Evolutionary conservation across 306 rosid genomes (phyloP), one percentile per base, ranked within the genome.

Genomic region (Parietaria judaica): DNA sequence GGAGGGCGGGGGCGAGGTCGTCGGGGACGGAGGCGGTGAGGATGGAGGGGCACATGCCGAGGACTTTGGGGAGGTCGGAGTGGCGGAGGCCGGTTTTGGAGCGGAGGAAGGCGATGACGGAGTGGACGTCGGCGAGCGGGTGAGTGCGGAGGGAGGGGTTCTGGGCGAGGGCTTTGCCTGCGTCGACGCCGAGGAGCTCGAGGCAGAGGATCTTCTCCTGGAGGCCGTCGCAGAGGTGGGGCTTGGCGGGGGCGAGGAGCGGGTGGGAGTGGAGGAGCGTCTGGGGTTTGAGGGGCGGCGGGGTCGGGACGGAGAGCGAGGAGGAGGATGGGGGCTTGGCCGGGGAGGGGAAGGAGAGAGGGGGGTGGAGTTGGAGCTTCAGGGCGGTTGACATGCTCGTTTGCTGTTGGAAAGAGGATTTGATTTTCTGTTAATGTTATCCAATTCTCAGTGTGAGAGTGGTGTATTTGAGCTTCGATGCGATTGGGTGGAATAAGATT

Each of bases 181-280:
- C 67, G 59, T 88, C 99, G 35, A 92, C 72, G 1, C 96, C 94
- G 86, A 92, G 79, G 9, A 92, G 75, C 60, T 92, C 99, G 14
- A 92, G 99, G 78, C 95, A 92, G 37, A 92, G 76, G 54, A 92
- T 82, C 71, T 92, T 92, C 72, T 88, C 95, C 72, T 92, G 85
- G 85, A 80, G 72, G 63, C 85, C 92, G 71, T 76, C 78, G 58
- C 91, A 85, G 57, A 91, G 73, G 54, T 66, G 85, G 65, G 81
- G 62, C 3, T 79, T 63, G 10, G 87, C 78, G 45, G 86, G 82
- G 4, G 82, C 46, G 51, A 80, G 83, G 8, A 87, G 95, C 1
- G 95, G 98, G 53, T 87, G 86, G 41, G 64, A 81, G 47, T 88
- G 92, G 66, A 91, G 84, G 16, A 80, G 61, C 69, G 67, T 77